Percentiles rank a stretch among this genome's conserved stretches.
Conservation (phyloP, 345 rosid genomes). For the Microcos paniculata region DNA sequence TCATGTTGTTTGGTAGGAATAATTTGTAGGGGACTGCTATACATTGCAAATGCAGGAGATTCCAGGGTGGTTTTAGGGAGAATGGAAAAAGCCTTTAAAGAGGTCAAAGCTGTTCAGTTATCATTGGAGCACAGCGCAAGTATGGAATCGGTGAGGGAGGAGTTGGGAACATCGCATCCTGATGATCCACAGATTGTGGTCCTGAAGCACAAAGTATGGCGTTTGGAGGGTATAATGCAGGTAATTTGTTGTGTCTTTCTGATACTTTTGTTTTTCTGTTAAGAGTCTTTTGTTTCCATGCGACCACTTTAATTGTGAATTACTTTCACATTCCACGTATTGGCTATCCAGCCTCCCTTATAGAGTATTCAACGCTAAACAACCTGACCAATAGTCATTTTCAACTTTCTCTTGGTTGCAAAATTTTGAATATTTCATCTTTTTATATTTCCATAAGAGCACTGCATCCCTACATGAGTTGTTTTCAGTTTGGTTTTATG, state of each 20-base stretch:
- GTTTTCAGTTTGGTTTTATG: neutral
- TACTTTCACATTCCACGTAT: conserved; percentile 6
- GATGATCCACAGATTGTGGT: conserved; percentile 91
- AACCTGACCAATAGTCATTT: neutral
- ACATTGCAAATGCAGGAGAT: conserved; percentile 95
- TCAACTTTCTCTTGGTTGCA: neutral
- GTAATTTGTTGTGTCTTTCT: conserved; percentile 29
- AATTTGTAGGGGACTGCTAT: conserved; percentile 69
- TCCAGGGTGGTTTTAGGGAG: conserved; percentile 88
- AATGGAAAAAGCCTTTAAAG: conserved; percentile 46
- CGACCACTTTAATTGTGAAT: neutral
- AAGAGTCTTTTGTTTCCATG: conserved; percentile 1
- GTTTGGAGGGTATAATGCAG: conserved; percentile 97
- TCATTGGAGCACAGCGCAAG: conserved; percentile 92
- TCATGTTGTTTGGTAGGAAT: conserved; percentile 92
- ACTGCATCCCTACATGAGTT: neutral
- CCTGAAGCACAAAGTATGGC: conserved; percentile 95
- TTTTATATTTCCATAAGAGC: neutral
- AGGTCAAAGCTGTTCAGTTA: conserved; percentile 77
- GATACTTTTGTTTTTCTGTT: neutral
- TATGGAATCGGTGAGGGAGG: conserved; percentile 85
- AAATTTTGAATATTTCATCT: neutral
- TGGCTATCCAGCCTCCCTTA: neutral
- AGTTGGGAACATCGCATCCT: conserved; percentile 83
- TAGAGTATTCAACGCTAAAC: neutral